A percentile compares a stretch with the other conserved stretches of the same genome.
These are phyloP conservation scores for Cotoneaster glaucophyllus DNA, from an alignment of 306 rosid genomes.

Conservation along the genomic window DNA sequence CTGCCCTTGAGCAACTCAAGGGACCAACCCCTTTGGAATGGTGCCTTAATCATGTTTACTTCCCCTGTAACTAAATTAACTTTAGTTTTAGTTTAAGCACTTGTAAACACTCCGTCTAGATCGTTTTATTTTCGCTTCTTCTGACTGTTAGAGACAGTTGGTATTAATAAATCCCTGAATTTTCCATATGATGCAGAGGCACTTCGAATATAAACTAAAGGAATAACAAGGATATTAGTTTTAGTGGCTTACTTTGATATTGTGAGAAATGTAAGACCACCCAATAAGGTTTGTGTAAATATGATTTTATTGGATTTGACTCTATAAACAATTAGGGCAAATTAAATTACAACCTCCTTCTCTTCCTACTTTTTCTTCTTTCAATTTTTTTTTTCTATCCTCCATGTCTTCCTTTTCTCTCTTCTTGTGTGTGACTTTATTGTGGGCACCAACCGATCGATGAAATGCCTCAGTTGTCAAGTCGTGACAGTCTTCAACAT, in stretches of 20 bases:
- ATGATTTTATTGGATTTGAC: too few relatives aligned
- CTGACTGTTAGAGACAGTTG: background rate
- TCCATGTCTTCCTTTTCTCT: too few relatives aligned
- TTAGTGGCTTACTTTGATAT: background rate
- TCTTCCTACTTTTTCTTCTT: too few relatives aligned
- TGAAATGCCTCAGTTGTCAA: too few relatives aligned
- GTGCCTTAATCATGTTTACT: slow-evolving; percentile 26
- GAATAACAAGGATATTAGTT: background rate
- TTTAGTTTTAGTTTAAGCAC: background rate
- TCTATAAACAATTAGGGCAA: too few relatives aligned
- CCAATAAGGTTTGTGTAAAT: background rate
- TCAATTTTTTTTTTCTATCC: too few relatives aligned
- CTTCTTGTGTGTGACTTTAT: too few relatives aligned
- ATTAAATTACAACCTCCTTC: too few relatives aligned
- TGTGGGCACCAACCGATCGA: too few relatives aligned
- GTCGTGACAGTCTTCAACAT: too few relatives aligned
- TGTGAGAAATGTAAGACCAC: background rate
- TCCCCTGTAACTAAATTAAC: slow-evolving; percentile 12
- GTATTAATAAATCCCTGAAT: background rate
- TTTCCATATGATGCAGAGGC: background rate
- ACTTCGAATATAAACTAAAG: background rate
- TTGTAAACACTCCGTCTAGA: background rate
- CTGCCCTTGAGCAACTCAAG: slow-evolving; percentile 28
- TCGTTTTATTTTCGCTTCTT: background rate
- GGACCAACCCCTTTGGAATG: slow-evolving; percentile 32